Base-by-base conservation (phyloP, 2,329 filamentous ascomycete genomes). In the Nemania serpens region DNA sequence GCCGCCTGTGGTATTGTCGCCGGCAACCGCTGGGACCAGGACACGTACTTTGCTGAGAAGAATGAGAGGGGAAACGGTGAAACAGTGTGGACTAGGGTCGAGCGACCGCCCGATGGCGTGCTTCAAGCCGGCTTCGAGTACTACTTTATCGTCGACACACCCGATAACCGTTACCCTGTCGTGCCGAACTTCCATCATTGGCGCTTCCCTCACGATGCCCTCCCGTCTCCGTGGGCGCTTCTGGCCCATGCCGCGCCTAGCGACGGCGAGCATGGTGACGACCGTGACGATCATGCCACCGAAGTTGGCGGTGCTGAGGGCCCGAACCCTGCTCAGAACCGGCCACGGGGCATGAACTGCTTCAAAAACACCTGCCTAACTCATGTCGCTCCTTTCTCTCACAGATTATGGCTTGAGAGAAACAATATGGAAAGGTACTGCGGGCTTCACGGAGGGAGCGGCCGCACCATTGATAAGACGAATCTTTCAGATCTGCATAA, bases 131-230 rank as follows among this genome's bases (percentile, higher is more conserved):
- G 12, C 37, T 11, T 13, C 25, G 22, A 42, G 22, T 59, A 50
- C 50, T 59, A 59, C 20, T 59, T 59, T 13, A 12, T 59, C 13
- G 51, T 59, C 37, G 57, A 45, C 37, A 15, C 15, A 0, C 36
- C 42, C 1, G 10, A 29, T 1, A 2, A 50, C 13, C n/a, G 42
- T 11, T 59, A 55, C 29, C 57, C 57, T 11, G 57, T 59, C 18
- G 57, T 59, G 10, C 36, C 51, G 11, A 45, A 36, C 37, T 59
- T 59, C 45, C 36, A 59, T 25, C 57, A 59, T n/a, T 59, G 57
- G 57, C 57, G 57, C 25, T 59, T 59, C 43, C 57, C 57, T 12
- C 57, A 59, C 51, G 29, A n/a, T 18, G 25, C 15, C 12, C 51
- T 59, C 5, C 57, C 57, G 29, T 11, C 18, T 5, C 10, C 2